Base-by-base conservation (phyloP, 2,329 filamentous ascomycete genomes). In the Juglanconis sp. region DNA sequence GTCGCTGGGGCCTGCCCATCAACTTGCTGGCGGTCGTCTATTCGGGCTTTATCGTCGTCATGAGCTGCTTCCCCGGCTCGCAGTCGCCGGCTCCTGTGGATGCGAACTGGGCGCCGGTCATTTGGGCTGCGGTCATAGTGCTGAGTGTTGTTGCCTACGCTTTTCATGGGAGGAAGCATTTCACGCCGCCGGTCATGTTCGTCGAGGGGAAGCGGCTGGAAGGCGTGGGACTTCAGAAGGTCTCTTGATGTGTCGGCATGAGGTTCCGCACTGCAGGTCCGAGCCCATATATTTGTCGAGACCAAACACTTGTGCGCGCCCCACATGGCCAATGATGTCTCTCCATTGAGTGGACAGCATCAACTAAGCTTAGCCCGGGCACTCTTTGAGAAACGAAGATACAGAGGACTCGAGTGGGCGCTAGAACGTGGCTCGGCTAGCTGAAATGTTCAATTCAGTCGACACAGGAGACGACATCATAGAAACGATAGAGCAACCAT, bases 1-100 rank as follows among this genome's bases (percentile, higher is more conserved):
- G 76, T 1, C 65, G 65, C 7, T 72, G 68, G 47, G 76, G 77
- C 0, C 64, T 78, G 1, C 63, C 69, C 17, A 61, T 79, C 57
- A 79, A 80, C 57, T 68, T 73, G 13, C 42, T 65, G 4, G 66
- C 66, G 9, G 58, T 68, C 15, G 38, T 64, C 1, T 68, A 68
- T 49, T 60, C 65, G 9, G 44, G 62, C 42, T 57, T 68, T 56
- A 65, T 66, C 60, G 17, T 68, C 58, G 17, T 68, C 48, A 53
- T 55, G 38, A 61, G 55, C 54, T 61, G 60, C 15, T 42, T 62
- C 35, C 60, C 60, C 0, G 32, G 34, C 36, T 50, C 31, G 30
- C 36, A 38, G 7, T 44, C 57, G 6, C 59, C 60, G 1, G 58
- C 53, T 17, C n/a, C n/a, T 7, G 42, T 35, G 4, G 57, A 62